phyloP scores from a whole-genome alignment of 1,284 basidiomycete species.

The Coniferiporia sulphurascens region DNA sequence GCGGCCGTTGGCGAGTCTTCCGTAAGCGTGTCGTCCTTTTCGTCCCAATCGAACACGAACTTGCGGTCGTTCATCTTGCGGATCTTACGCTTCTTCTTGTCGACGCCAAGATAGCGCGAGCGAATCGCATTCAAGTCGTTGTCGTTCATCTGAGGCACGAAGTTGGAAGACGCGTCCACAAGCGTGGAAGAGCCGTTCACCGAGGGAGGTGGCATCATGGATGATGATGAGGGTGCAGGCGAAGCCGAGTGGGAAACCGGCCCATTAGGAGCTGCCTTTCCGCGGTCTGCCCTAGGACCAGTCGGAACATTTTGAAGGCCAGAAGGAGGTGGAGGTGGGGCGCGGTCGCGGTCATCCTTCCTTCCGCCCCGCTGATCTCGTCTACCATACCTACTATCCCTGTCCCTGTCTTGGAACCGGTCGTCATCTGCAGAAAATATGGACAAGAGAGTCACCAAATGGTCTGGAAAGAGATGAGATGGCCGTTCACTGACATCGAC shows the following conservation, averaged over 20 bases:
- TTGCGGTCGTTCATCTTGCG: slow-evolving; percentile 93
- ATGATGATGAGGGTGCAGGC: slow-evolving; percentile 30
- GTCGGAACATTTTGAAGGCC: slow-evolving; percentile 68
- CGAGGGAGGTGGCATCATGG: slow-evolving; percentile 45
- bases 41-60: slow-evolving; percentile 98
- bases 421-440: slow-evolving; percentile 52
- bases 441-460: slow-evolving; percentile 17
- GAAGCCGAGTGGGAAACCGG: slow-evolving; percentile 28
- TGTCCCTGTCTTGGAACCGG: slow-evolving; percentile 28
- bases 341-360: slow-evolving; percentile 29
- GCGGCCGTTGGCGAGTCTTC: slow-evolving; percentile 60
- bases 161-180: slow-evolving; percentile 40
- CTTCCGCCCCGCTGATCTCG: slow-evolving; percentile 26
- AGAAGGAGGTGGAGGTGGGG: slow-evolving; percentile 34
- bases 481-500: slow-evolving; percentile 40
- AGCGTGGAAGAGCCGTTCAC: slow-evolving; percentile 21
- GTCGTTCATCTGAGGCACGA: slow-evolving; percentile 69
- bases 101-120: slow-evolving; percentile 86
- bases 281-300: slow-evolving; percentile 75
- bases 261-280: slow-evolving; percentile 36
- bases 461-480: slow-evolving; percentile 18
- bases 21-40: slow-evolving; percentile 84
- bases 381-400: slow-evolving; percentile 29
- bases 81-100: slow-evolving; percentile 89
- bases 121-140: slow-evolving; percentile 74